phyloP scores from a whole-genome alignment of 805 yeast species.

The Suhomyces vadensis region DNA sequence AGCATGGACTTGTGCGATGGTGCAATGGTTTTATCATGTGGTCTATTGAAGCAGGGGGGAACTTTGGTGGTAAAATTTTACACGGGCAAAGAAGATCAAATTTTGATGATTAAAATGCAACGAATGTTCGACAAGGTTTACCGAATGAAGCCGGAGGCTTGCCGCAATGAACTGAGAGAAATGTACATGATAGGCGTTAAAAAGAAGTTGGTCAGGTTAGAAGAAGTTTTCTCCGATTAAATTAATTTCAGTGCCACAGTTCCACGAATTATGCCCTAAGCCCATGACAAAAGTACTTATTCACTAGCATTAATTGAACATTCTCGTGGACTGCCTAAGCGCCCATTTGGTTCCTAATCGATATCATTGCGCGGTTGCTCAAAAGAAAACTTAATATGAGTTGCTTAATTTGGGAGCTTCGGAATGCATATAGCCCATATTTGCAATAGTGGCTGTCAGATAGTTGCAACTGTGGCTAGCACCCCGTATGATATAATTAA shows the following conservation, averaged over 20 bases:
- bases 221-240: constrained; percentile 7
- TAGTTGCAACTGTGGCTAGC: constrained; percentile 1
- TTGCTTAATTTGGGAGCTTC: not conserved
- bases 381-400: no score
- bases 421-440: not conserved
- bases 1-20: constrained; percentile 95
- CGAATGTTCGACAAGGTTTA: constrained; percentile 62
- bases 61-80: constrained; percentile 78
- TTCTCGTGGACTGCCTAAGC: no score
- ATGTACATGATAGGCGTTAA: constrained; percentile 73
- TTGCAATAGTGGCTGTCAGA: constrained; percentile 1
- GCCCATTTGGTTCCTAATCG: no score
- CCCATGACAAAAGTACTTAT: not conserved
- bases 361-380: no score
- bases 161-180: constrained; percentile 78
- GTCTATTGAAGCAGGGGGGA: constrained; percentile 71
- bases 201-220: constrained; percentile 25
- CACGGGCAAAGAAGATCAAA: constrained; percentile 75
- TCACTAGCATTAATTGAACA: no score
- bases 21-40: constrained; percentile 73
- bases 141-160: constrained; percentile 78
- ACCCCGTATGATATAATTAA: no score
- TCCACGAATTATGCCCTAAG: not conserved
- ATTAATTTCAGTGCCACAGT: not conserved
- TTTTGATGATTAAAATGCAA: constrained; percentile 59